Conservation (phyloP, 2,329 filamentous ascomycete species). For the Cercospora sesami region DNA sequence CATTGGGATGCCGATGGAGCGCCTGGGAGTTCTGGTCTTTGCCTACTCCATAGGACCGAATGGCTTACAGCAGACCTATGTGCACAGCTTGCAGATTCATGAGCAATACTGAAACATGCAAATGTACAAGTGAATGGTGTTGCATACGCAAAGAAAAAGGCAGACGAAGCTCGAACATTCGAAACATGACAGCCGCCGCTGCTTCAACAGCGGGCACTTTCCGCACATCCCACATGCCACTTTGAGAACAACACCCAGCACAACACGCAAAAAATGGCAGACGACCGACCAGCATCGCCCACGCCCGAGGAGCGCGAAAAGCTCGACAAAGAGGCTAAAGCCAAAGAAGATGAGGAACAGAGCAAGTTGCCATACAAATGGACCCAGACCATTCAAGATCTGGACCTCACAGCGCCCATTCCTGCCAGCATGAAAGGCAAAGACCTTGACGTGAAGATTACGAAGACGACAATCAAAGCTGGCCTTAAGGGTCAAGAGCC, state of each 20-base stretch:
- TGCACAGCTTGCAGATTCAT: background rate
- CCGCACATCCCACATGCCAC: constrained; percentile 4
- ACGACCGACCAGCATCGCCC: constrained; percentile 44
- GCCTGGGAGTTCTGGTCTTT: background rate
- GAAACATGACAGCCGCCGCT: background rate
- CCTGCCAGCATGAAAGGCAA: constrained; percentile 79
- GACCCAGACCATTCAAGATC: constrained; percentile 86
- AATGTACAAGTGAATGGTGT: background rate
- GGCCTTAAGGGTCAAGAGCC: constrained; percentile 86
- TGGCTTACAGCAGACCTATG: background rate
- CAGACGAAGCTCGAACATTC: background rate
- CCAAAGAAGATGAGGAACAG: constrained; percentile 83
- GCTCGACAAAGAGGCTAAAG: constrained; percentile 60
- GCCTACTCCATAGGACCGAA: background rate
- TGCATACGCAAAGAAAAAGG: background rate
- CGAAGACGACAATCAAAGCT: constrained; percentile 73
- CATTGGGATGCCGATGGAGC: background rate
- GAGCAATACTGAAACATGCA: background rate
- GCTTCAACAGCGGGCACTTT: constrained; percentile 1
- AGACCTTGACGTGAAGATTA: constrained; percentile 81
- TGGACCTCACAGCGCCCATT: constrained; percentile 76
- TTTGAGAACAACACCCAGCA: constrained; percentile 3
- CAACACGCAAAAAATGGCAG: constrained; percentile 26
- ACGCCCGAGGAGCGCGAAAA: constrained; percentile 56
- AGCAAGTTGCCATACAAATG: constrained; percentile 93